Evolutionary conservation across 306 rosid species (phyloP).

Genomic region (Elaeagnus macrophylla): DNA sequence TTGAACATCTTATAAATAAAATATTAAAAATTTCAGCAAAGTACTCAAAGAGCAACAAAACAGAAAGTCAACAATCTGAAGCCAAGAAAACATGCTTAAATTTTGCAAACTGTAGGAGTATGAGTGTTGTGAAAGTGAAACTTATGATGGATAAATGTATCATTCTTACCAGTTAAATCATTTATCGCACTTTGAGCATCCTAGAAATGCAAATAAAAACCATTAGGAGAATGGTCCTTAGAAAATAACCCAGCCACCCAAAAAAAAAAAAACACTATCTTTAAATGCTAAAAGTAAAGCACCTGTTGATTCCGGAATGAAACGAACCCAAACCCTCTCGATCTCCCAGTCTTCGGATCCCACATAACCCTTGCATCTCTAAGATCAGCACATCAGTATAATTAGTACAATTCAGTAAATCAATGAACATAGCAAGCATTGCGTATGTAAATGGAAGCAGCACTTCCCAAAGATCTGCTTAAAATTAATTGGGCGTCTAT

Average conservation of each 20-base stretch:
- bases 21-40: no score
- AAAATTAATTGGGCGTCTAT: not conserved
- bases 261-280: not conserved
- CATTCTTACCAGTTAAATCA: conserved; percentile 83
- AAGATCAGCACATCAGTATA: conserved; percentile 22
- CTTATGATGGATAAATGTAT: not conserved
- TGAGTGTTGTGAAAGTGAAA: not conserved
- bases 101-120: no score
- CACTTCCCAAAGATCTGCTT: not conserved
- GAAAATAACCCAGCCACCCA: not conserved
- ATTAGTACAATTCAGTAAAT: not conserved
- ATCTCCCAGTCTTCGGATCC: conserved; percentile 98
- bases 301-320: conserved; percentile 94
- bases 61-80: no score
- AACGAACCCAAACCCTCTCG: conserved; percentile 98
- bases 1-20: no score
- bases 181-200: conserved; percentile 95
- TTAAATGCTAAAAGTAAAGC: not conserved
- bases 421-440: not conserved
- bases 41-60: no score
- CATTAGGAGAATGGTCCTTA: conserved; percentile 3
- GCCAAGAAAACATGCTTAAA: no score
- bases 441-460: not conserved
- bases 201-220: conserved; percentile 33
- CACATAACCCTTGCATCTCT: conserved; percentile 99